Evolutionary conservation across 2,329 filamentous ascomycete species (phyloP).

Genomic region (Ophioceras dolichostomum): DNA sequence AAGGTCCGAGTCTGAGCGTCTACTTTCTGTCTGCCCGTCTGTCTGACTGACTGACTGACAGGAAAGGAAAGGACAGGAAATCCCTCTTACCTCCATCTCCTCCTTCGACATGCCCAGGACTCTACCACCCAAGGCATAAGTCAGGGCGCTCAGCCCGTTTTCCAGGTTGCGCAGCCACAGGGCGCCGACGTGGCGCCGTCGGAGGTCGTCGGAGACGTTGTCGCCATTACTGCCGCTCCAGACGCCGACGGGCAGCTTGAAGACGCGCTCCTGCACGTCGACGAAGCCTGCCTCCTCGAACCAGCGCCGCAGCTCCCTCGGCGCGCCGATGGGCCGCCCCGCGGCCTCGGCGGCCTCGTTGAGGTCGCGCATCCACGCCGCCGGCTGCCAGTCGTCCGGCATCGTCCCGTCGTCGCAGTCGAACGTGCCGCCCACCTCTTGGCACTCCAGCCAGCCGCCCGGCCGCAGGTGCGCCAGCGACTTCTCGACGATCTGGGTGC

Average conservation of each 20-base stretch:
- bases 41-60: neutral
- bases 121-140: conserved; percentile 16
- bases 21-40: too few relatives aligned
- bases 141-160: conserved; percentile 18
- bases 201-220: too few relatives aligned
- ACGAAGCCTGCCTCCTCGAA: conserved; percentile 17
- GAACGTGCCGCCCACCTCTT: conserved; percentile 26
- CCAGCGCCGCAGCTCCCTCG: conserved; percentile 11
- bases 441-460: conserved; percentile 42
- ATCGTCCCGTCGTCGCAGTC: conserved; percentile 15
- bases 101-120: conserved; percentile 25
- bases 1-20: too few relatives aligned
- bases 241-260: conserved; percentile 19
- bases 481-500: conserved; percentile 35
- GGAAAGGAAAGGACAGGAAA: too few relatives aligned
- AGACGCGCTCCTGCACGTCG: conserved; percentile 15
- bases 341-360: conserved; percentile 6
- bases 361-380: conserved; percentile 11
- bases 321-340: conserved; percentile 9
- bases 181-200: conserved; percentile 12
- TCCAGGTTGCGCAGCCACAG: conserved; percentile 16
- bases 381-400: conserved; percentile 6
- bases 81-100: conserved; percentile 39
- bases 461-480: conserved; percentile 35
- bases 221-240: too few relatives aligned